These are phyloP conservation scores for Nicotiana noctiflora DNA, from an alignment of 257 asterid species.

Conservation along the genomic window DNA sequence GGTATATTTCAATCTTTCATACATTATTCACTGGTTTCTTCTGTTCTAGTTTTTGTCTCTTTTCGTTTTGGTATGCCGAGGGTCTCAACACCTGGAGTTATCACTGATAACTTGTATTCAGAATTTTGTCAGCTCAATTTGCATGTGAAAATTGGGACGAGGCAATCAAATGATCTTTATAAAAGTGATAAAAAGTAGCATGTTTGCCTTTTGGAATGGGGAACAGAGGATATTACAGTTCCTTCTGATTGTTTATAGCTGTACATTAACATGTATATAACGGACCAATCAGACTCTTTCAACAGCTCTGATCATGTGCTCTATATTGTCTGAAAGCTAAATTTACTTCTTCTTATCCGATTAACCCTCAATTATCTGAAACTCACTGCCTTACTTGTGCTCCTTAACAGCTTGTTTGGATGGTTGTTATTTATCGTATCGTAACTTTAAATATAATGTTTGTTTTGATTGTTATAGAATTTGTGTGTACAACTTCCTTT, in stretches of 20 bases:
- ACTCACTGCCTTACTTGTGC: no score
- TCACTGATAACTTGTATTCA: not conserved
- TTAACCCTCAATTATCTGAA: no score
- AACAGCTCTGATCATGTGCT: no score
- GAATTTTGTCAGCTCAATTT: not conserved
- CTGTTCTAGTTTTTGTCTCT: not conserved
- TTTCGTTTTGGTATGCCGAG: not conserved
- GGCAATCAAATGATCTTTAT: not conserved
- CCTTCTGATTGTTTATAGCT: not conserved
- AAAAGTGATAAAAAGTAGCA: not conserved
- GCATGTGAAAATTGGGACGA: not conserved
- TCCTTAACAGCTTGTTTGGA: no score
- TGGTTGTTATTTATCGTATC: no score
- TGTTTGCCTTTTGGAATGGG: not conserved
- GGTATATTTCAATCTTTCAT: not conserved
- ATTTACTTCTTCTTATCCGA: no score
- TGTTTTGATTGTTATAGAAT: no score
- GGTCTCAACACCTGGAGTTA: not conserved
- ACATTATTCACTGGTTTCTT: not conserved
- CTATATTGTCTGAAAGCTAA: no score
- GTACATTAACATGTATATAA: not conserved
- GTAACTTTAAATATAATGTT: no score
- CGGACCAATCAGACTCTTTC: no score
- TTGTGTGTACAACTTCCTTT: no score
- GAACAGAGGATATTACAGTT: not conserved